Base-by-base conservation (phyloP, 1,139 yeast species). In the Entelexis sorbosivorans region DNA sequence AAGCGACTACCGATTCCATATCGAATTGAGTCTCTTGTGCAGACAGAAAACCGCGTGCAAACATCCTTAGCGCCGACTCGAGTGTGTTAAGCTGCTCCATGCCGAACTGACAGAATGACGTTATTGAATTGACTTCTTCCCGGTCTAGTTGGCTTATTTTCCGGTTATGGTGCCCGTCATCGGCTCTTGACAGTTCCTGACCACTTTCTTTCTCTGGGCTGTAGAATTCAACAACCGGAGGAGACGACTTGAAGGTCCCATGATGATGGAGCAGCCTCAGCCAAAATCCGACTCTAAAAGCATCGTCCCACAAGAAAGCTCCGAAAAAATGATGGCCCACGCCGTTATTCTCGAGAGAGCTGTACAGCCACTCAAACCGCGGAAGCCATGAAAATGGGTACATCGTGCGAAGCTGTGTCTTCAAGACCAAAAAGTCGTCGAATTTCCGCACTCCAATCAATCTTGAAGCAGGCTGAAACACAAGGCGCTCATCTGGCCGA, bases 61-160 rank as follows among this genome's bases (percentile, higher is more conserved):
- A 42, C 19, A 5, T 16, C 45, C 20, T 24, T 7, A 29, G 39
- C 38, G 17, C 43, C 20, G 13, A 38, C 17, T 47, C 39, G 1
- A 47, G 26, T 9, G 28, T 10, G 17, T 28, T 31, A 1, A 42
- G 20, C 19, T 42, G 45, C 20, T 42, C 45, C 20, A 42, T 42
- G 13, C 45, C 31, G 14, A 42, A 42, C n/a, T 22, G 45, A 31
- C 45, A 42, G 19, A 42, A 42, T 3, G 45, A 42, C 20, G 36
- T 14, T 3, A 42, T 42, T 6, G 45, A 42, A 6, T 2, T 32
- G 11, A 32, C 5, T 16, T 42, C 45, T 29, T 42, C 45, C 2
- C 19, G 36, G 8, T 32, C 45, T 4, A 42, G 38, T 9, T 8
- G 19, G 29, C 19, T 40, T 5, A 24, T 7, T 17, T 40, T 19